Evolutionary conservation across 2,329 filamentous ascomycete genomes (phyloP).

Genomic region (Aureobasidium sp.): DNA sequence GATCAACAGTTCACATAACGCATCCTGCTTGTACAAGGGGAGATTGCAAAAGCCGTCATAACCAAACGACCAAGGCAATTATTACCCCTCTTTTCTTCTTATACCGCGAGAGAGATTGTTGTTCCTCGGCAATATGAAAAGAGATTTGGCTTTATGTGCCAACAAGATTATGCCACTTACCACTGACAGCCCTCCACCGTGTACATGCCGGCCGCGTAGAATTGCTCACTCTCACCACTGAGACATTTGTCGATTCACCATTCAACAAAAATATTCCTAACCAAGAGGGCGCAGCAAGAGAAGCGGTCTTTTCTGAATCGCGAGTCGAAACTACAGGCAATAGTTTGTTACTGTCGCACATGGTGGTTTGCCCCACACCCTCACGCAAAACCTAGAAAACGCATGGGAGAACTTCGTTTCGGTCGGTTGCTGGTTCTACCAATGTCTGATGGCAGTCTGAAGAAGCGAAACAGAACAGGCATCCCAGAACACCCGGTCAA

Average conservation of each 20-base stretch:
- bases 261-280: not conserved
- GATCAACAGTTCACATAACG: conserved; percentile 6
- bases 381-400: not conserved
- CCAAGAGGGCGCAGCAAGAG: not conserved
- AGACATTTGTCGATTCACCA: conserved; percentile 2
- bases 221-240: not conserved
- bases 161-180: conserved; percentile 8
- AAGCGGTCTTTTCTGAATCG: not conserved
- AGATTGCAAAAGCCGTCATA: conserved; percentile 1
- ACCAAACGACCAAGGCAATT: not conserved
- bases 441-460: not conserved
- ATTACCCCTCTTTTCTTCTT: not conserved
- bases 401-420: not conserved
- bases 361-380: not conserved
- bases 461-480: not conserved
- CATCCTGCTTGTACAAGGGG: not conserved
- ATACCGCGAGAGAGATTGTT: not conserved
- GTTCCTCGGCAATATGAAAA: not conserved
- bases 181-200: not conserved
- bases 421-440: not conserved
- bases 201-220: not conserved
- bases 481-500: conserved; percentile 10
- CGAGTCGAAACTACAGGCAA: not conserved
- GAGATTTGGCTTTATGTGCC: not conserved
- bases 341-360: not conserved